Evolutionary conservation across 257 asterid genomes (phyloP), one percentile per base, ranked within the genome.

Genomic region (Dorcoceras hygrometricum): DNA sequence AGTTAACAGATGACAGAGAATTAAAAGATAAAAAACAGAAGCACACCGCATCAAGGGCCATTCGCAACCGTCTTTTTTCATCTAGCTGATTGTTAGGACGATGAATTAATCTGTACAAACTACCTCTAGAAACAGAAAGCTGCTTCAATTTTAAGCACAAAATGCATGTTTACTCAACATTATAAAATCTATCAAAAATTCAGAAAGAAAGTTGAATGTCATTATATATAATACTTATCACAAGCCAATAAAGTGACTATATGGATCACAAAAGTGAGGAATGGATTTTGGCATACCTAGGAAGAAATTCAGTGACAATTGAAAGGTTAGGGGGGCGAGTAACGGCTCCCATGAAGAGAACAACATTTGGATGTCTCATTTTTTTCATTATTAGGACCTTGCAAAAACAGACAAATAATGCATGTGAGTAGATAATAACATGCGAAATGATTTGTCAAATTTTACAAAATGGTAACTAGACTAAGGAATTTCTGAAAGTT

Each of bases 291-390:
- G 71, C 82, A 72, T 86, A 91, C 98, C 98, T 85, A 63, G 95
- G 98, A 71, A 91, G 96, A 77, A 91, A 91, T 69, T 91, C 98
- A 24, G 98, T 89, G 73, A 91, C 67, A 78, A 91, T 91, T 3
- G 98, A 91, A 77, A 91, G 98, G 77, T 91, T 84, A 59, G 98
- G 98, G 60, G 96, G 95, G 60, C 95, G 98, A 39, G 98, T 91
- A 62, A 91, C 75, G 65, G 98, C 96, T 81, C 98, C 98, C 98
- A 91, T 91, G 83, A 91, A 91, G 70, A 91, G 95, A 74, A 91
- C 96, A 61, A 89, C 95, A 67, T 87, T 91, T 57, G 98, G 98
- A 79, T 91, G 98, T 70, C 98, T 87, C 70, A 89, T 78, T 75
- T 79, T 86, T 78, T 73, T 91, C 98, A 91, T 91, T 79, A 91